Base-by-base conservation (phyloP, 257 asterid genomes). In the Cordia subcordata region DNA sequence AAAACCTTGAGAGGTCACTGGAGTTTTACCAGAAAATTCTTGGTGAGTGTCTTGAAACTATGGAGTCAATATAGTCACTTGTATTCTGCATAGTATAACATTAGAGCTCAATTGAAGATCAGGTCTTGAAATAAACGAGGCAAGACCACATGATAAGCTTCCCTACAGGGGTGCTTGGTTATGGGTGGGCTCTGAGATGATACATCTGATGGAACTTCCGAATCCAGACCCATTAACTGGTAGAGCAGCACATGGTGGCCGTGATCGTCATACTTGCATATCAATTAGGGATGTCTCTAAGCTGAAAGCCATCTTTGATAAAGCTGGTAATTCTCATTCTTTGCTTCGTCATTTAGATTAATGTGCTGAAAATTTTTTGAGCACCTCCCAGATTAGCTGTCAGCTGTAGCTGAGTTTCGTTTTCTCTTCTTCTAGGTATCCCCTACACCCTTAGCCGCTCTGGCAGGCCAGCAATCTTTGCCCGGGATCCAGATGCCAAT, bases 141-240 rank as follows among this genome's bases (percentile, higher is more conserved):
- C 98, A 12, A 78, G 98, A 4, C 98, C 98, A 52, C 86, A 88
- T 57, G 88, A 88, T 60, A 88, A 91, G 75, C 94, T 91, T 56
- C 95, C 96, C 10, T 91, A 88, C 20, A 79, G 96, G 68, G 98
- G 96, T 67, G 95, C 96, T 68, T 92, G 96, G 98, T 70, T 92
- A 46, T 92, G 98, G 95, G 93, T 88, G 37, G 96, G 98, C 19
- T 69, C 94, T 22, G 94, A 80, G 81, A 92, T 92, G 98, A 85
- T 92, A 77, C 98, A 88, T 73, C 53, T 92, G 53, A 92, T 92
- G 98, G 98, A 92, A 85, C 98, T 92, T 61, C 96, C 98, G 6
- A 91, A 92, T 77, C 98, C 95, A 0, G 98, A 92, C 55, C 96
- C 95, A 20, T 74, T 81, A 44, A 77, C 86, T 0, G 95, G 95